Evolutionary conservation across 805 yeast genomes (phyloP).

Genomic region (Jamesozyma gamospora): DNA sequence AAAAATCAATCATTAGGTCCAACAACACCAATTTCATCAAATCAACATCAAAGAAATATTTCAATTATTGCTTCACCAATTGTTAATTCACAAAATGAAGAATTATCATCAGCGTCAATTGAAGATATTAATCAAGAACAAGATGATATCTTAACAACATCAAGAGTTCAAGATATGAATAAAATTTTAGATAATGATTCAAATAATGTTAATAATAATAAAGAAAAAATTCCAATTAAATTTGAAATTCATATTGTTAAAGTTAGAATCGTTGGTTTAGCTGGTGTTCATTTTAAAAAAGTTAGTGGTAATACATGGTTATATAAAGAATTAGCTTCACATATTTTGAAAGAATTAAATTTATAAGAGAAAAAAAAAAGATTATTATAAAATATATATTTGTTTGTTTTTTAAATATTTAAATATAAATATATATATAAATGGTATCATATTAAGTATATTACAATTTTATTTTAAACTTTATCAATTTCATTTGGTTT

Average conservation of each 20-base stretch:
- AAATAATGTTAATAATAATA: constrained; percentile 9
- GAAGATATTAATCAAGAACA: constrained; percentile 11
- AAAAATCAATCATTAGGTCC: constrained; percentile 36
- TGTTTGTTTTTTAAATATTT: neutral
- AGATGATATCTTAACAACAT: constrained; percentile 36
- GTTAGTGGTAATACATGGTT: constrained; percentile 91
- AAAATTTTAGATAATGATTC: constrained; percentile 29
- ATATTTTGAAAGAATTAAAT: constrained; percentile 63
- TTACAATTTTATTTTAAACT: neutral
- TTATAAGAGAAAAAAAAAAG: constrained; percentile 34
- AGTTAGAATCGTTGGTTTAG: constrained; percentile 81
- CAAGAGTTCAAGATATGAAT: constrained; percentile 54
- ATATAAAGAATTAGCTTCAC: constrained; percentile 84
- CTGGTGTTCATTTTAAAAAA: constrained; percentile 92
- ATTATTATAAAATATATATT: neutral
- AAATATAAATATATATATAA: neutral
- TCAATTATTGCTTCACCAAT: constrained; percentile 25
- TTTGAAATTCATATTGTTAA: constrained; percentile 90
- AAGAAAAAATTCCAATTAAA: constrained; percentile 49
- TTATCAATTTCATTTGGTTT: too few relatives aligned
- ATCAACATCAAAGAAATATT: constrained; percentile 21
- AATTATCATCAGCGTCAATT: constrained; percentile 28
- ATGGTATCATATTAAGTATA: neutral
- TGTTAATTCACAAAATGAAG: constrained; percentile 7
- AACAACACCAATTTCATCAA: constrained; percentile 44